Evolutionary conservation across 1,284 basidiomycete genomes (phyloP).

Genomic region (Cryptococcus maquisensis): DNA sequence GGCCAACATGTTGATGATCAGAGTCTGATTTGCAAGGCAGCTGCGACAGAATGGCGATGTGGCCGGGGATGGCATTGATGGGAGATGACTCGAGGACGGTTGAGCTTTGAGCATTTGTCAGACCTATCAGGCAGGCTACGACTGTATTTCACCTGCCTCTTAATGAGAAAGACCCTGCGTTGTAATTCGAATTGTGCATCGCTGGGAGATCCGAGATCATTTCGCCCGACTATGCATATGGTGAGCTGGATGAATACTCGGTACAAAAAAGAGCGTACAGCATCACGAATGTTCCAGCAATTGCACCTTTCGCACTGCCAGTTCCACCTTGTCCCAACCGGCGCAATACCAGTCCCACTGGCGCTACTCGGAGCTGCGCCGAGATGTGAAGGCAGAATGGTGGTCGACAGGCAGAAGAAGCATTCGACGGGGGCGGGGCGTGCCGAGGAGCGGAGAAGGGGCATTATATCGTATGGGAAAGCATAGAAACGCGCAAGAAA

Average conservation of each 20-base stretch:
- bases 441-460: constrained; percentile 26
- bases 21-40: constrained; percentile 83
- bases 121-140: constrained; percentile 1
- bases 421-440: constrained; percentile 35
- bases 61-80: constrained; percentile 12
- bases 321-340: constrained; percentile 31
- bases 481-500: neutral
- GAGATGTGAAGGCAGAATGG: constrained; percentile 20
- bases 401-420: constrained; percentile 42
- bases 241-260: no score
- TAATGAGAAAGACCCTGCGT: constrained; percentile 64
- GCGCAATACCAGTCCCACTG: constrained; percentile 17
- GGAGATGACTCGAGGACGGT: constrained; percentile 30
- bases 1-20: constrained; percentile 76
- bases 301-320: constrained; percentile 42
- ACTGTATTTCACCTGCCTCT: constrained; percentile 56
- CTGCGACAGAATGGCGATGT: constrained; percentile 67
- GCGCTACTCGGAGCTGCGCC: neutral
- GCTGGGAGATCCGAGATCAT: constrained; percentile 79
- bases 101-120: constrained; percentile 16
- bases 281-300: constrained; percentile 43
- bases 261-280: constrained; percentile 8
- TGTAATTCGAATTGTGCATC: constrained; percentile 72
- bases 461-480: constrained; percentile 1
- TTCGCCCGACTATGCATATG: constrained; percentile 54